Evolutionary conservation across 306 rosid species (phyloP), one percentile per base, ranked within the genome.

Genomic region (Cyamopsis tetragonoloba): DNA sequence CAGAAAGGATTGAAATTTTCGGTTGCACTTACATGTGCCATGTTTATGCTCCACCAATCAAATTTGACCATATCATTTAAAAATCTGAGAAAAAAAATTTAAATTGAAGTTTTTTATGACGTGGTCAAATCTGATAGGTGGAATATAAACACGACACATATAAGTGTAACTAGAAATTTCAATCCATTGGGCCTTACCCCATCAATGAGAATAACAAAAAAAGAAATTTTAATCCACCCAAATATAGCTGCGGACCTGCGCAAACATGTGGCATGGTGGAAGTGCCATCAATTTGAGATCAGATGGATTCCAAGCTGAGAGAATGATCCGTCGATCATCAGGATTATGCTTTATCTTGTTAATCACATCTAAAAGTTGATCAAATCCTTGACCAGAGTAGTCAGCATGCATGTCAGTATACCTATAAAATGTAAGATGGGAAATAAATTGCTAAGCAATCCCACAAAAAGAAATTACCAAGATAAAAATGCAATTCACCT

Each of bases 181-280:
- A n/a, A n/a, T n/a, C n/a, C n/a, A n/a, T n/a, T n/a, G n/a, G n/a
- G n/a, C n/a, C n/a, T n/a, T n/a, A n/a, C n/a, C n/a, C n/a, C n/a
- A n/a, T n/a, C n/a, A n/a, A n/a, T n/a, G n/a, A n/a, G n/a, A n/a
- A n/a, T n/a, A n/a, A n/a, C n/a, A n/a, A n/a, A n/a, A n/a, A n/a
- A n/a, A n/a, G n/a, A n/a, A n/a, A n/a, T n/a, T n/a, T n/a, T n/a
- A n/a, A n/a, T n/a, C n/a, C n/a, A n/a, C n/a, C n/a, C 76, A 70
- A 35, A 50, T 57, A 74, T 58, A 58, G 54, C 34, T 70, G 81
- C 66, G 15, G 63, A 93, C 97, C 95, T 93, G 99, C 2, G 91
- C 86, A 82, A 86, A 88, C 96, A 90, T 93, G 84, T 90, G 99
- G 79, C 97, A 93, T 18, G 97, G 96, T 30, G 97, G 99, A 62